Conservation (phyloP, 257 asterid species). For the Leonotis leonurus region DNA sequence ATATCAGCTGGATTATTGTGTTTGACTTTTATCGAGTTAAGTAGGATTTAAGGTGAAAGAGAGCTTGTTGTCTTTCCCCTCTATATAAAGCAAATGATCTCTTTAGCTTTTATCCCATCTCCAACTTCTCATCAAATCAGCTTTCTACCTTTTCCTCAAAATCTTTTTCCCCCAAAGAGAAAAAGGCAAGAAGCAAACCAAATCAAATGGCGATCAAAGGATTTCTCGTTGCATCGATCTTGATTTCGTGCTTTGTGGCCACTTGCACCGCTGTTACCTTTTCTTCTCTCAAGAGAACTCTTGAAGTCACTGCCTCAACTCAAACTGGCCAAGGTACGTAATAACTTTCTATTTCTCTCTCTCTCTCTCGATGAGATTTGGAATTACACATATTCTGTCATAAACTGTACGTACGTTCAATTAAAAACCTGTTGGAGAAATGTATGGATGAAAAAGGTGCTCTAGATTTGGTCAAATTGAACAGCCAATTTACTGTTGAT, state of each 20-base stretch:
- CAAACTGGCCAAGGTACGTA: constrained; percentile 22
- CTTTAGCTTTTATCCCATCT: not conserved
- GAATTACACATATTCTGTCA: too few species aligned
- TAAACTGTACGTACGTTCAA: not conserved
- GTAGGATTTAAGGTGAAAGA: not conserved
- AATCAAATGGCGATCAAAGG: constrained; percentile 27
- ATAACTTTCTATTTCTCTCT: not conserved
- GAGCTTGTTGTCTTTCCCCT: not conserved
- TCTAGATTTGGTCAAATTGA: not conserved
- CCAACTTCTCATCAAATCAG: not conserved
- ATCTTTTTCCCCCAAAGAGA: not conserved
- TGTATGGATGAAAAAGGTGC: not conserved
- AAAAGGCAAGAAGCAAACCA: not conserved
- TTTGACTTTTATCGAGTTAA: constrained; percentile 16
- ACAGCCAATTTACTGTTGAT: too few species aligned
- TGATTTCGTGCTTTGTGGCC: constrained; percentile 27
- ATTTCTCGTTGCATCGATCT: constrained; percentile 7
- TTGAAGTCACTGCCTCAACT: constrained; percentile 11
- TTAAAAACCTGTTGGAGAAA: not conserved
- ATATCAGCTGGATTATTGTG: not conserved
- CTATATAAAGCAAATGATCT: constrained; percentile 12
- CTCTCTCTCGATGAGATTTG: too few species aligned
- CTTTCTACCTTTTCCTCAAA: not conserved
- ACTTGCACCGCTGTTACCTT: constrained; percentile 19
- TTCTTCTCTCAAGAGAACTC: constrained; percentile 16